Evolutionary conservation across 108 stramenopile species (phyloP).

Genomic region (Fragilaria crotonensis): DNA sequence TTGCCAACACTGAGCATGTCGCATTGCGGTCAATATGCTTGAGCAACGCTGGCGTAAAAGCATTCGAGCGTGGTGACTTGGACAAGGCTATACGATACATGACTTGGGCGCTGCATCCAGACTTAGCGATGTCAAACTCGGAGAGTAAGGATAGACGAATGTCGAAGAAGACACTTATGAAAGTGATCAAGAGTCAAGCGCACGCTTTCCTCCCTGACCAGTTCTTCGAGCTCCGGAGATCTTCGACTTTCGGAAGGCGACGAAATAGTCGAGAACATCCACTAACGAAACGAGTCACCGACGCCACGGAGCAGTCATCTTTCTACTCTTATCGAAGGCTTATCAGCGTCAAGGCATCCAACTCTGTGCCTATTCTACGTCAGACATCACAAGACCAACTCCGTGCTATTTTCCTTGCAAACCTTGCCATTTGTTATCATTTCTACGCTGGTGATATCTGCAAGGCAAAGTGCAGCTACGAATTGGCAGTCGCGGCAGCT

Average conservation of each 20-base stretch:
- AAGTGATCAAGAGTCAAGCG: not conserved
- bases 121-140: not conserved
- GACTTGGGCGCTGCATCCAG: not conserved
- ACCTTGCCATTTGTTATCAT: not conserved
- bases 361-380: not conserved
- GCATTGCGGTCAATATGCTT: not conserved
- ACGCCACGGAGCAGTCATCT: not conserved
- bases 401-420: not conserved
- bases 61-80: not conserved
- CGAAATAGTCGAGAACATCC: not conserved
- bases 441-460: not conserved
- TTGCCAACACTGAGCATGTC: not conserved
- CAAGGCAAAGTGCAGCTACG: not conserved
- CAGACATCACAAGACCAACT: not conserved
- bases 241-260: not conserved
- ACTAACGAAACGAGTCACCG: not conserved
- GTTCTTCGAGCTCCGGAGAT: not conserved
- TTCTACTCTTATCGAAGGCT: not conserved
- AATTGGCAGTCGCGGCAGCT: not conserved
- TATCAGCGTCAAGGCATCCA: not conserved
- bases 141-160: not conserved
- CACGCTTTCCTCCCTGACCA: not conserved
- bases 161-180: not conserved
- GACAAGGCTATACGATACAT: not conserved
- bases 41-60: not conserved